Evolutionary conservation across 345 rosid species (phyloP).

Genomic region (Camelina sativa): DNA sequence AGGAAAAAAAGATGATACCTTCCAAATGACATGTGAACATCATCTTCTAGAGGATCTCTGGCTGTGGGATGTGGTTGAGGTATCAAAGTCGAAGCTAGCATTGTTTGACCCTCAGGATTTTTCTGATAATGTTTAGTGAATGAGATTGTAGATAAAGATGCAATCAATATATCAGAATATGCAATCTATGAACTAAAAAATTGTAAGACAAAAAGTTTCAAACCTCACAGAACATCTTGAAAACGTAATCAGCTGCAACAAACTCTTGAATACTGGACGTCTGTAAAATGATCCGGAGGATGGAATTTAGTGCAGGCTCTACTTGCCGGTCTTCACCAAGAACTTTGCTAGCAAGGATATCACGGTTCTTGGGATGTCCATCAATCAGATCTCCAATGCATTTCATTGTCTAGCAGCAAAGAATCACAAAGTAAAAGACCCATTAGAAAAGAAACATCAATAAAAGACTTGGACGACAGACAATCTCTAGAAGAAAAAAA

Average conservation of each 20-base stretch:
- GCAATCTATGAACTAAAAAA: constrained; percentile 18
- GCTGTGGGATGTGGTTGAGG: constrained; percentile 70
- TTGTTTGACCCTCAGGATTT: constrained; percentile 84
- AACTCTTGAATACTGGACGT: constrained; percentile 91
- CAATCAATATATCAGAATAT: constrained; percentile 25
- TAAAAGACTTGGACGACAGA: constrained; percentile 17
- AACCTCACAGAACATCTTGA: constrained; percentile 94
- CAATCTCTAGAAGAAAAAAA: constrained; percentile 15
- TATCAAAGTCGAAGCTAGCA: constrained; percentile 94
- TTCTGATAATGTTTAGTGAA: constrained; percentile 50
- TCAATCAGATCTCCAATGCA: constrained; percentile 82
- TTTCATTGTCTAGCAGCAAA: constrained; percentile 67
- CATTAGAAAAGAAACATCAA: constrained; percentile 6
- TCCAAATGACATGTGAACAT: constrained; percentile 96
- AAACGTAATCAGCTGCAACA: constrained; percentile 86
- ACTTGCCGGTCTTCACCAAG: constrained; percentile 90
- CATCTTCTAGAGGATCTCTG: constrained; percentile 77
- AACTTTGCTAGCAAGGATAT: constrained; percentile 83
- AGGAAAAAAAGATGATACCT: constrained; percentile 56
- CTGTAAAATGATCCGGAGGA: constrained; percentile 85
- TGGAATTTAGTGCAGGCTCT: constrained; percentile 92
- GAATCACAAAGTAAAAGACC: constrained; percentile 30
- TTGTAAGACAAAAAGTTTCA: constrained; percentile 33
- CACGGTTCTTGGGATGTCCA: constrained; percentile 79
- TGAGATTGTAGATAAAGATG: constrained; percentile 31